Evolutionary conservation across 2,329 filamentous ascomycete species (phyloP).

Genomic region (Stagonosporopsis cucurbitacearum): DNA sequence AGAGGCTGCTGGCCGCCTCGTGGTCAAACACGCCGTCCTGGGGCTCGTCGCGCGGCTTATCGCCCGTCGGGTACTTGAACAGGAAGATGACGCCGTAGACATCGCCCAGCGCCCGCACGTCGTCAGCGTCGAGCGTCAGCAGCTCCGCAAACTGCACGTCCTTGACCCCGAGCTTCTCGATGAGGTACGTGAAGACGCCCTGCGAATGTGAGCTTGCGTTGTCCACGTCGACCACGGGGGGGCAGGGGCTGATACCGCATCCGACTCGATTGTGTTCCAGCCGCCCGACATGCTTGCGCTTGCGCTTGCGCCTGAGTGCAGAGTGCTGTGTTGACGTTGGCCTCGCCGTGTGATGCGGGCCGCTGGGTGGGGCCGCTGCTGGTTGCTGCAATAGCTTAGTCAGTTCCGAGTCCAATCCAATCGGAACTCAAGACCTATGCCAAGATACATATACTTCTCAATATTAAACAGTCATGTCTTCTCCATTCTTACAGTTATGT

Average conservation of each 20-base stretch:
- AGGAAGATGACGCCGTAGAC: conserved; percentile 97
- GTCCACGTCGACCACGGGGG: too few relatives aligned
- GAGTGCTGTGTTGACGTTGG: too few relatives aligned
- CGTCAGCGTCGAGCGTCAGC: conserved; percentile 81
- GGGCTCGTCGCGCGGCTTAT: conserved; percentile 69
- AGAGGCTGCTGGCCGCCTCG: conserved; percentile 75
- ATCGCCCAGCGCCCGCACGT: conserved; percentile 66
- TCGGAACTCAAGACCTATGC: too few relatives aligned
- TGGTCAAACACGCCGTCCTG: conserved; percentile 84
- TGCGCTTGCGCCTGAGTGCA: too few relatives aligned
- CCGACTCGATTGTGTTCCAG: conserved; percentile 98
- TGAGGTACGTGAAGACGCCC: conserved; percentile 97
- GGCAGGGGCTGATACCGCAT: conserved; percentile 72
- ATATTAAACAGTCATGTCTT: too few relatives aligned
- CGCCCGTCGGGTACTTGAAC: conserved; percentile 89
- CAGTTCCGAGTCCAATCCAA: conserved; percentile 5
- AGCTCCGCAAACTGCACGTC: conserved; percentile 98
- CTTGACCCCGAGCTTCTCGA: conserved; percentile 89
- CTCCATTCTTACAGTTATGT: too few relatives aligned
- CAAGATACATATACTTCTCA: too few relatives aligned
- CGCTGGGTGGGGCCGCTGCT: not conserved
- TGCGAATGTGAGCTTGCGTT: conserved; percentile 39
- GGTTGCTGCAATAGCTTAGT: too few relatives aligned
- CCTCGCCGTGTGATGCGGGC: too few relatives aligned
- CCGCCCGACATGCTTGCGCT: conserved; percentile 64